Conservation (phyloP, 495 filamentous ascomycete species). For the Hypoxylon cercidicola region DNA sequence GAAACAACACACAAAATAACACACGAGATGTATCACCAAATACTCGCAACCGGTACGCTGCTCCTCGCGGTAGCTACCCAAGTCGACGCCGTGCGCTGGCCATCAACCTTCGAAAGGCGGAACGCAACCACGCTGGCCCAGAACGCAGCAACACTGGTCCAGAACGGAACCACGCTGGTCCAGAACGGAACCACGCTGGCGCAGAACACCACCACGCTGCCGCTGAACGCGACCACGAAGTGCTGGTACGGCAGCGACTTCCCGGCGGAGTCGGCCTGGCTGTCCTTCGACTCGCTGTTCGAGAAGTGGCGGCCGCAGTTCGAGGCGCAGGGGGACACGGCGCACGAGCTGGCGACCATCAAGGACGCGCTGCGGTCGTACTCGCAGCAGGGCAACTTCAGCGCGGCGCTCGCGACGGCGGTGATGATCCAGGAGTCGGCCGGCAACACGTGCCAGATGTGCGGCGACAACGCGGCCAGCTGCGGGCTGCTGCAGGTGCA, state of each 20-base stretch:
- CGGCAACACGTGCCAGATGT: constrained; percentile 2
- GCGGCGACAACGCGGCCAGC: constrained; percentile 3
- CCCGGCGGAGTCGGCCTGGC: constrained; percentile 9
- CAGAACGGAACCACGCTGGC: no score
- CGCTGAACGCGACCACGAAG: no score
- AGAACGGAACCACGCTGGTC: no score
- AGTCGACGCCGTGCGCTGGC: neutral
- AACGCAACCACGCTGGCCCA: neutral
- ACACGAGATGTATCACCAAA: constrained; percentile 6
- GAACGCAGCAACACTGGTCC: no score
- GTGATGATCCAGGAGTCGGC: constrained; percentile 14
- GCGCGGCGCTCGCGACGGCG: constrained; percentile 3
- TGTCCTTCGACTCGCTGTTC: constrained; percentile 18
- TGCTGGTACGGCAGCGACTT: constrained; percentile 19
- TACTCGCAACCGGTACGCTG: neutral
- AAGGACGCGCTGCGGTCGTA: constrained; percentile 3
- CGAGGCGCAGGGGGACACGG: constrained; percentile 1
- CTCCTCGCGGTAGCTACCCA: neutral
- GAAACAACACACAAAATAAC: no score
- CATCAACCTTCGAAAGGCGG: constrained; percentile 1
- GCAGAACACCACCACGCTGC: no score
- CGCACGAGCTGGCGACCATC: neutral
- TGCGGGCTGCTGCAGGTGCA: constrained; percentile 14
- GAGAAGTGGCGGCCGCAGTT: constrained; percentile 11
- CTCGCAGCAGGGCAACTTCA: constrained; percentile 3